Base-by-base conservation (phyloP, 2,329 filamentous ascomycete species). In the Xylaria sp. region DNA sequence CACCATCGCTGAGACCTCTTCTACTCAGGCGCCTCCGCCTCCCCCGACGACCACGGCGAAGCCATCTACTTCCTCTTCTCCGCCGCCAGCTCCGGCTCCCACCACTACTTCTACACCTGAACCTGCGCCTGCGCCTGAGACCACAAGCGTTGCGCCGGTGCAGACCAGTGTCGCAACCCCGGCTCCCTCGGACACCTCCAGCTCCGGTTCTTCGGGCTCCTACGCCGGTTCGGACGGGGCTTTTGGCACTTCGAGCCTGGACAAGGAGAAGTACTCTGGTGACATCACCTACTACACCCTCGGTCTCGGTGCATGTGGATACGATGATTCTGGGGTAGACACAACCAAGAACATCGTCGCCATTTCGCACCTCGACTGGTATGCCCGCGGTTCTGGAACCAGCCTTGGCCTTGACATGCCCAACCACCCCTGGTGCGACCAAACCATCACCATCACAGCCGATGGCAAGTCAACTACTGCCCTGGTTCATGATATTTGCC, bases 261-360 rank as follows among this genome's bases (percentile, higher is more conserved):
- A 68, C 53, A 69, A 21, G 64, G 27, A 84, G 79, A 79, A 59
- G 13, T 70, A 81, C 82, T 76, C 77, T 0, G 93, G 92, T 69
- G 87, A 94, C 59, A 85, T 93, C 73, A 96, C 93, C 68, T 94
- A 88, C 84, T 97, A 92, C 82, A 81, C 84, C 48, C 83, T 91
- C 57, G 93, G 91, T 50, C 77, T 91, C 9, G 91, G 91, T 68
- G 81, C 90, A 25, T 96, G 93, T 77, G 92, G 92, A 63, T 79
- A 78, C 44, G 86, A 88, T 72, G 90, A 90, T 81, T 77, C 83
- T 55, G 88, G 89, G 75, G 77, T 80, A 71, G 88, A 90, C 75
- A 64, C 77, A 27, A 79, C 76, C 3, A 84, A 89, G 23, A 83
- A 87, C 77, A 88, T 93, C 68, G 88, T 96, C 66, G 93, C 93